Evolutionary conservation across 106 monocot genomes (phyloP).

Genomic region (Apostasia shenzhenica): DNA sequence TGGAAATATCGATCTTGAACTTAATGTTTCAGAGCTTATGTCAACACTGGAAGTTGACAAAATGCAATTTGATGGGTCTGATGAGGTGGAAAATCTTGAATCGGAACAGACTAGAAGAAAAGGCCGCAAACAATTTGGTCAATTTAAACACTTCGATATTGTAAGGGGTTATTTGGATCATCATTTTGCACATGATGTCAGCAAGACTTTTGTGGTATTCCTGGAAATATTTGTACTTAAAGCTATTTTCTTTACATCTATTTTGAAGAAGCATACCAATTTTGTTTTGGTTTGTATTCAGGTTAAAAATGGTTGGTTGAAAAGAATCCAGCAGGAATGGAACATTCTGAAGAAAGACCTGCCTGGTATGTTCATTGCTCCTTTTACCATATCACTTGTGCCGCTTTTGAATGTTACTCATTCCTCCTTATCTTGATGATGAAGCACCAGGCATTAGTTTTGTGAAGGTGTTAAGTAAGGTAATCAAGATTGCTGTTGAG

Average conservation of each 20-base stretch:
- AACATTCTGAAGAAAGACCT: conserved; percentile 59
- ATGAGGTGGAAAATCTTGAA: conserved; percentile 1
- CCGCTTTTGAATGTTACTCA: background rate
- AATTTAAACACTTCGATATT: conserved; percentile 62
- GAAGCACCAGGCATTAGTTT: background rate
- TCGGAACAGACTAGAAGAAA: conserved; percentile 3
- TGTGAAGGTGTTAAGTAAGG: too few relatives aligned
- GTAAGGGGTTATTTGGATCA: conserved; percentile 72
- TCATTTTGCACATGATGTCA: conserved; percentile 46
- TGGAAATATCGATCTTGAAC: background rate
- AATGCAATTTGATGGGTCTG: conserved; percentile 1
- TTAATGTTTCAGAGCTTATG: background rate
- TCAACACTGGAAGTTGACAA: background rate
- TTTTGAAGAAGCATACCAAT: background rate
- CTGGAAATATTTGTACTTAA: conserved; percentile 16
- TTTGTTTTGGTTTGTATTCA: conserved; percentile 16
- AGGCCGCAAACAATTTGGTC: conserved; percentile 12
- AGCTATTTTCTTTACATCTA: background rate
- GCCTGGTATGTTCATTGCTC: conserved; percentile 51
- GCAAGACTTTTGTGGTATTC: conserved; percentile 14
- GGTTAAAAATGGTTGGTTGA: conserved; percentile 67
- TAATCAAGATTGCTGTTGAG: too few relatives aligned
- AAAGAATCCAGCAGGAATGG: conserved; percentile 88
- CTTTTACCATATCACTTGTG: background rate
- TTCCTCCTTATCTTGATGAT: background rate